Conservation (phyloP, 2,329 filamentous ascomycete species). For the Didymosphaeria variabile region DNA sequence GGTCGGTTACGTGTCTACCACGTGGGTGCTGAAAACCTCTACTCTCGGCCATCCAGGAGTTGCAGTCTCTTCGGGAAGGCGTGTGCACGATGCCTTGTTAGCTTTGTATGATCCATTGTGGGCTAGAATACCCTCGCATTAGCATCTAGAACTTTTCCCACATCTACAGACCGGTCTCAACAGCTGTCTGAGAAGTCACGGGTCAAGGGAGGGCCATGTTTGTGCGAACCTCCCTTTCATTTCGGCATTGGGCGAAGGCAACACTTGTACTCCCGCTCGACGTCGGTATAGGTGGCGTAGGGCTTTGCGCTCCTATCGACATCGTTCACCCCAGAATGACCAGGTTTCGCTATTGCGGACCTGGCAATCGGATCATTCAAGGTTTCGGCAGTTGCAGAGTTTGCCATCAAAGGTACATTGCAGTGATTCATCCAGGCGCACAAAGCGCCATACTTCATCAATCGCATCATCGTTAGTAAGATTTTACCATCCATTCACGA, state of each 20-base stretch:
- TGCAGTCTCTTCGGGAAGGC: slow-evolving; percentile 57
- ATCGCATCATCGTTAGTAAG: slow-evolving; percentile 17
- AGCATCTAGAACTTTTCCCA: slow-evolving; percentile 25
- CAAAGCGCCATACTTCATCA: slow-evolving; percentile 28
- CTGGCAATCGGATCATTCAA: slow-evolving; percentile 2
- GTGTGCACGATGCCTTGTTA: slow-evolving; percentile 48
- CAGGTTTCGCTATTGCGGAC: slow-evolving; percentile 16
- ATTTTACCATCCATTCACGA: slow-evolving; percentile 35
- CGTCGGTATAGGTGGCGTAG: slow-evolving; percentile 23
- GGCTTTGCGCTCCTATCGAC: slow-evolving; percentile 22
- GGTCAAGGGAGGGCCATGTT: slow-evolving; percentile 38
- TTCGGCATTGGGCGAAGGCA: slow-evolving; percentile 27
- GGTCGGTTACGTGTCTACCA: slow-evolving; percentile 61
- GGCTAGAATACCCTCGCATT: slow-evolving; percentile 55
- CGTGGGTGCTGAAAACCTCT: slow-evolving; percentile 51
- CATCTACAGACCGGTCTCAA: slow-evolving; percentile 5
- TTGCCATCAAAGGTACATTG: slow-evolving; percentile 26
- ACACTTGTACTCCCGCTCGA: slow-evolving; percentile 23
- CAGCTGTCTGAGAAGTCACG: slow-evolving; percentile 31
- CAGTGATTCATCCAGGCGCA: slow-evolving; percentile 38
- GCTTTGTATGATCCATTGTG: slow-evolving; percentile 60
- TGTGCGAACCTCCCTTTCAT: slow-evolving; percentile 31
- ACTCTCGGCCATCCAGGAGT: slow-evolving; percentile 50
- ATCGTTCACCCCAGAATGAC: slow-evolving; percentile 18
- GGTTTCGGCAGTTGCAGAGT: slow-evolving; percentile 13